Conservation (phyloP, 805 yeast genomes). For the Candida ficus region DNA sequence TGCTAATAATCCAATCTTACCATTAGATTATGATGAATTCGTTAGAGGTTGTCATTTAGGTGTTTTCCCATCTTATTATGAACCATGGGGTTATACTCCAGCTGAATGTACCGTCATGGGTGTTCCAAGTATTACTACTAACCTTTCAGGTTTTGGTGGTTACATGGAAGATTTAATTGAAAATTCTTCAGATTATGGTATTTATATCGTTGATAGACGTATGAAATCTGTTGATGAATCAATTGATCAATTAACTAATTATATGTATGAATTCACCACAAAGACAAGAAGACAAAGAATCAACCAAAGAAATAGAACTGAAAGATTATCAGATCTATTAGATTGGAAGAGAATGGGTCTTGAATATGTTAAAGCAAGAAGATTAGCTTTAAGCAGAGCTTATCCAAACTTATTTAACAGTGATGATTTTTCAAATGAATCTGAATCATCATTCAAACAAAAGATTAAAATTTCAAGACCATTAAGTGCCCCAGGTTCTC, state of each 20-base stretch:
- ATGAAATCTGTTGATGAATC: constrained; percentile 89
- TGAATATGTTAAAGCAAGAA: constrained; percentile 93
- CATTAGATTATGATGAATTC: constrained; percentile 94
- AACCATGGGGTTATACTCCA: constrained; percentile 99
- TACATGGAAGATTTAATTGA: constrained; percentile 98
- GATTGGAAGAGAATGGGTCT: constrained; percentile 99
- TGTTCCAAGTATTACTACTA: constrained; percentile 94
- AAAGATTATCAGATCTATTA: constrained; percentile 82
- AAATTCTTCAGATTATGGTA: constrained; percentile 91
- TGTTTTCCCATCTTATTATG: constrained; percentile 96
- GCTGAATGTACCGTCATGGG: constrained; percentile 99
- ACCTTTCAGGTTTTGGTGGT: constrained; percentile 94
- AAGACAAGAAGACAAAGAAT: constrained; percentile 96
- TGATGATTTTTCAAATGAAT: constrained; percentile 24
- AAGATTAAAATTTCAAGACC: constrained; percentile 80
- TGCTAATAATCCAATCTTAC: constrained; percentile 89
- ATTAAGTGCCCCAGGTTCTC: constrained; percentile 95
- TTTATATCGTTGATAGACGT: constrained; percentile 93
- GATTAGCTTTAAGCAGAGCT: constrained; percentile 85
- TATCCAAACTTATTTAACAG: constrained; percentile 74
- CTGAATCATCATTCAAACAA: constrained; percentile 32
- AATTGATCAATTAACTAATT: constrained; percentile 81
- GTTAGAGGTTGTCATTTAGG: constrained; percentile 98
- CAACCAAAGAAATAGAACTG: constrained; percentile 96
- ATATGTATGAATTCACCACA: constrained; percentile 82